Conservation (phyloP, 148 eudicot species). For the Chenopodium berlandieri region DNA sequence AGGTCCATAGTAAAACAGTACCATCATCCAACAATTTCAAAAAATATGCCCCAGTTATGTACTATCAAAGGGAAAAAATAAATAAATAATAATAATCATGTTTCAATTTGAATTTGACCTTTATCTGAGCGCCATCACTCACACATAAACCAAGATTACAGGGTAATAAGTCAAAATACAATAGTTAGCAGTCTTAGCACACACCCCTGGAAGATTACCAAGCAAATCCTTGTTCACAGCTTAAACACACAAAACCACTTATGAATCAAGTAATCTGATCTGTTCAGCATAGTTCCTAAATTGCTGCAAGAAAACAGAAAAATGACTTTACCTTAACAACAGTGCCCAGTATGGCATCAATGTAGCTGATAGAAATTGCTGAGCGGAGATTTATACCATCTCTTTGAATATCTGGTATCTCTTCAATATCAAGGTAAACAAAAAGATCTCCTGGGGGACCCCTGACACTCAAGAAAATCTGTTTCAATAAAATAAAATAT, state of each 20-base stretch:
- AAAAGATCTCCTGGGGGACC: slow-evolving; percentile 97
- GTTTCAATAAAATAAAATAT: background rate
- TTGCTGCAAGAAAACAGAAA: background rate
- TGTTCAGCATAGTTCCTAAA: background rate
- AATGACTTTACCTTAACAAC: slow-evolving; percentile 54
- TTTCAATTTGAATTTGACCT: background rate
- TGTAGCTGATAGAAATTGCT: slow-evolving; percentile 66
- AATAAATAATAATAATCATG: background rate
- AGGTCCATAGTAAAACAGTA: background rate
- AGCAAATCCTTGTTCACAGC: background rate
- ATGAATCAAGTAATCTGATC: slow-evolving; percentile 1
- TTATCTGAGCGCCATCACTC: background rate
- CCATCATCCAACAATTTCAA: background rate
- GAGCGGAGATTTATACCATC: slow-evolving; percentile 92
- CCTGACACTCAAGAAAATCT: slow-evolving; percentile 36
- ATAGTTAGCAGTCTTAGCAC: too few species aligned
- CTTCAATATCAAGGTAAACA: slow-evolving; percentile 87
- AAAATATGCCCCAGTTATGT: background rate
- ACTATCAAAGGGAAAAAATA: background rate
- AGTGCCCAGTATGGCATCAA: slow-evolving; percentile 94
- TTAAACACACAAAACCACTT: background rate
- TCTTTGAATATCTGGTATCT: slow-evolving; percentile 90
- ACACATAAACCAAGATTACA: background rate
- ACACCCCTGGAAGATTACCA: background rate
- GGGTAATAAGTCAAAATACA: background rate